phyloP scores from a whole-genome alignment of 225 moss, liverwort and hornwort genomes.

The Antitrichia curtipendula region DNA sequence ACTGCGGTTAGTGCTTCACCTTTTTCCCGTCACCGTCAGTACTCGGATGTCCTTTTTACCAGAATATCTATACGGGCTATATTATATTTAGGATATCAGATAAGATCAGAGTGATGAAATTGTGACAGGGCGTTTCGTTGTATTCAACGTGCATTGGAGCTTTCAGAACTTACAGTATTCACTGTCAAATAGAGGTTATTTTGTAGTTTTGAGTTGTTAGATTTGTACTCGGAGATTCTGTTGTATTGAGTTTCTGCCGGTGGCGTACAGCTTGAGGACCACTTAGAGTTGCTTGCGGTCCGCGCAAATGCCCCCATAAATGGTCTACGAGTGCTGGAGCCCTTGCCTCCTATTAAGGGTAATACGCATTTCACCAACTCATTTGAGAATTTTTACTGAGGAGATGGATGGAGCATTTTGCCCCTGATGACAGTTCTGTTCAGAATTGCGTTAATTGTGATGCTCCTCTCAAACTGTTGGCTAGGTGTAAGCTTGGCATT shows the following conservation, averaged over 20 bases:
- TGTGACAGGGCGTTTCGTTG: not conserved
- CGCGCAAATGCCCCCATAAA: slow-evolving; percentile 61
- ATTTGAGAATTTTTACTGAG: not conserved
- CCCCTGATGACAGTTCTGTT: not conserved
- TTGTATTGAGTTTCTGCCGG: not conserved
- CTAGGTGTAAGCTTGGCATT: not conserved
- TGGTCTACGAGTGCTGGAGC: slow-evolving; percentile 69
- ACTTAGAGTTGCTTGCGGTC: slow-evolving; percentile 81
- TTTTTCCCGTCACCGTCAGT: not conserved
- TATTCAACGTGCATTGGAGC: not conserved
- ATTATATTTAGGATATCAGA: not conserved
- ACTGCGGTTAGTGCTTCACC: slow-evolving; percentile 35
- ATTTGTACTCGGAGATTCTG: not conserved
- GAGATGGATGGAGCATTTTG: not conserved
- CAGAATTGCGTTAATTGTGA: not conserved
- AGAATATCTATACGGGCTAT: not conserved
- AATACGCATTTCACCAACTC: not conserved
- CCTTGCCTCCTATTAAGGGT: slow-evolving; percentile 42
- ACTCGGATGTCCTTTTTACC: not conserved
- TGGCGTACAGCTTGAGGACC: slow-evolving; percentile 73
- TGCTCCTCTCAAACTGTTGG: not conserved
- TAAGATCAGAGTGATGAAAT: not conserved
- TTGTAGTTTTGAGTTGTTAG: not conserved
- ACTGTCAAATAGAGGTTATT: not conserved
- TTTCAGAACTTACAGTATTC: not conserved